These are phyloP conservation scores for Tuber brumale DNA, from an alignment of 495 filamentous ascomycete species.

Conservation along the genomic window DNA sequence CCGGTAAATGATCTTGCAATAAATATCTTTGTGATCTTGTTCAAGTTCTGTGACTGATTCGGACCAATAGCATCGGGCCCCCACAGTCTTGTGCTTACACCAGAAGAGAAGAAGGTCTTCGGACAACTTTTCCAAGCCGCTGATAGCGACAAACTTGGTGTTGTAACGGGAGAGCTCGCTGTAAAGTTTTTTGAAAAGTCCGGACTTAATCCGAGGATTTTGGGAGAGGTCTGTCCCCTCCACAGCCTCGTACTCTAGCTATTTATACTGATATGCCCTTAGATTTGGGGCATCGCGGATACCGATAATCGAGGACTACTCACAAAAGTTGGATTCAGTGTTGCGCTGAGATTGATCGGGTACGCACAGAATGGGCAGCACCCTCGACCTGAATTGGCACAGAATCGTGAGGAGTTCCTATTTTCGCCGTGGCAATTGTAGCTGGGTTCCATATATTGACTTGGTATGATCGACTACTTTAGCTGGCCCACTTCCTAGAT, in stretches of 20 bases:
- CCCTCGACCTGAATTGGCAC: constrained; percentile 69
- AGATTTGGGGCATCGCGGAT: constrained; percentile 99
- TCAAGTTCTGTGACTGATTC: constrained; percentile 5
- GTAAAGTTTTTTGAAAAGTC: constrained; percentile 99
- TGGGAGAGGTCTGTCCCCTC: constrained; percentile 68
- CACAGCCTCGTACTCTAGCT: neutral
- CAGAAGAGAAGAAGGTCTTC: constrained; percentile 89
- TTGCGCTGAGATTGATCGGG: constrained; percentile 87
- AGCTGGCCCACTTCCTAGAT: constrained; percentile 84
- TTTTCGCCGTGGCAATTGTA: neutral
- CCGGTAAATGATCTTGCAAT: constrained; percentile 28
- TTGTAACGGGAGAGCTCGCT: constrained; percentile 90
- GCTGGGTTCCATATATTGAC: neutral
- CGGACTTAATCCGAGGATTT: constrained; percentile 67
- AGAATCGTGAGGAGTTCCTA: constrained; percentile 51
- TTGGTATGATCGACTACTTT: constrained; percentile 42
- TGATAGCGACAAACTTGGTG: constrained; percentile 81
- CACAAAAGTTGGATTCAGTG: constrained; percentile 81
- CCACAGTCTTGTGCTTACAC: constrained; percentile 70
- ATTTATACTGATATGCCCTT: constrained; percentile 16
- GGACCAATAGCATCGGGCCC: constrained; percentile 33
- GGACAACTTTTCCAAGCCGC: constrained; percentile 84
- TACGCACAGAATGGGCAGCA: constrained; percentile 83
- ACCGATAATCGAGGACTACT: constrained; percentile 90
- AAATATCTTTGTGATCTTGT: neutral